Evolutionary conservation across 2,329 filamentous ascomycete species (phyloP).

Genomic region (Blastomyces emzantsi): DNA sequence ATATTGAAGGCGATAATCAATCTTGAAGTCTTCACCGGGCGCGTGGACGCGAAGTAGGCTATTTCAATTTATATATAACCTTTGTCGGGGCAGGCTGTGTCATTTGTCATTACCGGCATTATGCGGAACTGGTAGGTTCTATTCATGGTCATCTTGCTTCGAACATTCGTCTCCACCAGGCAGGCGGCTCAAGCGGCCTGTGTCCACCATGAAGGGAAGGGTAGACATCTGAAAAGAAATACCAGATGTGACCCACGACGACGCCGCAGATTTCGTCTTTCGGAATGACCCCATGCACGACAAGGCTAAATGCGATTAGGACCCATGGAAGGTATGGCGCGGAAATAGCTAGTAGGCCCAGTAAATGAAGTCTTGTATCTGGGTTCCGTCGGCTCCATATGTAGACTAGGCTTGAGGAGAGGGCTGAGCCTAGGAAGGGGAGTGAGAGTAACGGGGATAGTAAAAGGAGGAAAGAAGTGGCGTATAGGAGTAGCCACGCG

Average conservation of each 20-base stretch:
- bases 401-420: slow-evolving; percentile 90
- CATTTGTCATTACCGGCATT: slow-evolving; percentile 48
- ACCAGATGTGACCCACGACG: slow-evolving; percentile 91
- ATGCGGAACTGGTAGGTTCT: slow-evolving; percentile 28
- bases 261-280: slow-evolving; percentile 97
- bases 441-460: slow-evolving; percentile 83
- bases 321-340: slow-evolving; percentile 96
- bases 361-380: slow-evolving; percentile 77
- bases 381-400: slow-evolving; percentile 97
- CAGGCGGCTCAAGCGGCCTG: slow-evolving; percentile 77
- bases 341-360: slow-evolving; percentile 82
- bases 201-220: slow-evolving; percentile 79
- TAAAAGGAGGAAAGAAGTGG: slow-evolving; percentile 66
- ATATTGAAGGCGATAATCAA: neutral
- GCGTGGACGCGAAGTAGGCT: neutral
- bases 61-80: neutral
- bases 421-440: slow-evolving; percentile 85
- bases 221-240: slow-evolving; percentile 96
- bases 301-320: slow-evolving; percentile 79
- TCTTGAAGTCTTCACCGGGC: neutral
- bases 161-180: slow-evolving; percentile 83
- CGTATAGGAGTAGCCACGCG: slow-evolving; percentile 86
- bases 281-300: slow-evolving; percentile 82
- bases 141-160: slow-evolving; percentile 42
- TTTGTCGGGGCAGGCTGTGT: slow-evolving; percentile 33